Evolutionary conservation across 2,329 filamentous ascomycete species (phyloP).

Genomic region (Pyricularia sp.): DNA sequence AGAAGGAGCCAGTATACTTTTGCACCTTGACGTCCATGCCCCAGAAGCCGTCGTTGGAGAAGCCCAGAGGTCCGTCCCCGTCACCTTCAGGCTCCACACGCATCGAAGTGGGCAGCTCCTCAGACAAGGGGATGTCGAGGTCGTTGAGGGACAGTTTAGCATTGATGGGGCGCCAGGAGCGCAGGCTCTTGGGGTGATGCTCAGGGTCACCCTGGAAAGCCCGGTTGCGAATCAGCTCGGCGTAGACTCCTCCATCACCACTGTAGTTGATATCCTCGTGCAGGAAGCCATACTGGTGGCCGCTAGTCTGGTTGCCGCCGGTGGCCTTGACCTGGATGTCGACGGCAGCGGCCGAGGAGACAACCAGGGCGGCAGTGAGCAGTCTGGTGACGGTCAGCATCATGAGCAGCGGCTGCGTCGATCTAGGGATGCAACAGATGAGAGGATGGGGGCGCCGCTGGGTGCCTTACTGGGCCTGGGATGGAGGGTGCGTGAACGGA

Average conservation of each 20-base stretch:
- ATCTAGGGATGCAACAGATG: background rate
- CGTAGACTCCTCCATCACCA: slow-evolving; percentile 65
- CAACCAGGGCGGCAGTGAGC: background rate
- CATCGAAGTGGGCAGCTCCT: slow-evolving; percentile 41
- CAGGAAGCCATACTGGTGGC: slow-evolving; percentile 31
- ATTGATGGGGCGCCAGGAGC: slow-evolving; percentile 35
- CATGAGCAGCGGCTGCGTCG: background rate
- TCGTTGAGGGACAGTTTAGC: slow-evolving; percentile 37
- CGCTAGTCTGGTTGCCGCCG: slow-evolving; percentile 27
- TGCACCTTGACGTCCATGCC: slow-evolving; percentile 41
- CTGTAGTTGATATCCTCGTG: slow-evolving; percentile 55
- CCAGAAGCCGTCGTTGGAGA: slow-evolving; percentile 47
- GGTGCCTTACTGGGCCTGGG: background rate
- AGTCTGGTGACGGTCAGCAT: slow-evolving; percentile 1
- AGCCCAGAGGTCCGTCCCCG: slow-evolving; percentile 22
- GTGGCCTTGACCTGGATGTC: slow-evolving; percentile 11
- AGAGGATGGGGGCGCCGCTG: background rate
- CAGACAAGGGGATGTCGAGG: slow-evolving; percentile 36
- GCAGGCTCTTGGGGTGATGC: slow-evolving; percentile 31
- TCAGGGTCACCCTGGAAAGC: slow-evolving; percentile 51
- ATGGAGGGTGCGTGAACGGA: background rate
- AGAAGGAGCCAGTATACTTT: slow-evolving; percentile 41
- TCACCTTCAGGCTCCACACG: slow-evolving; percentile 25
- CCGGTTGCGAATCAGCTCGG: slow-evolving; percentile 60
- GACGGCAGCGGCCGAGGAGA: slow-evolving; percentile 6